Percentiles rank a stretch among this genome's conserved stretches.
phyloP scores from a whole-genome alignment of 139 green algal species.

The Closterium sp. region DNA sequence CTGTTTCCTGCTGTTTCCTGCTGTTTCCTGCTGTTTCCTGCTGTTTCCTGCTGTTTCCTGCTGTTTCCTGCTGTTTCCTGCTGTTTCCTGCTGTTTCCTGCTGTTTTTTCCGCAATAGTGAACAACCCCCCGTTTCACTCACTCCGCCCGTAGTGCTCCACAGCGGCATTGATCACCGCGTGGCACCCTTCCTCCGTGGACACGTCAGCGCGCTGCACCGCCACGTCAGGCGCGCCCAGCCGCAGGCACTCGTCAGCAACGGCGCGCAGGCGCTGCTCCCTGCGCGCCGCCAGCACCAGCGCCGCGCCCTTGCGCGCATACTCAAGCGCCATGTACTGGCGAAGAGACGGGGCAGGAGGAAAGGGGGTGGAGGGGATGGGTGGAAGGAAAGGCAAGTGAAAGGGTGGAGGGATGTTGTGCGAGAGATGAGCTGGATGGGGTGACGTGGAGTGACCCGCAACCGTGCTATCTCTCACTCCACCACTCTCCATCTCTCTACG shows the following conservation, averaged over 20 bases:
- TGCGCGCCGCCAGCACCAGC: conserved; percentile 40
- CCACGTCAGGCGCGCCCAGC: conserved; percentile 1
- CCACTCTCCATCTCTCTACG: too few species aligned
- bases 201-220: conserved; percentile 25
- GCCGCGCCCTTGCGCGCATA: conserved; percentile 30
- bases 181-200: conserved; percentile 47
- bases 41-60: too few species aligned
- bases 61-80: too few species aligned
- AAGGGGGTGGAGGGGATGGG: background rate
- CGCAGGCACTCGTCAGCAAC: conserved; percentile 7
- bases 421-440: too few species aligned
- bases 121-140: too few species aligned
- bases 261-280: conserved; percentile 11
- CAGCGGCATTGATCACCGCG: conserved; percentile 24
- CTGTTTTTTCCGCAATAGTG: too few species aligned
- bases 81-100: too few species aligned
- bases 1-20: too few species aligned
- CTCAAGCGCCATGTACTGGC: conserved; percentile 51
- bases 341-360: background rate
- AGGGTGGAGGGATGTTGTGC: background rate
- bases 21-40: too few species aligned
- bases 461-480: conserved; percentile 43
- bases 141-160: conserved; percentile 19
- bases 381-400: background rate
- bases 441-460: too few species aligned